Evolutionary conservation across 2,329 filamentous ascomycete genomes (phyloP).

Genomic region (Scopulariopsis brevicaulis): DNA sequence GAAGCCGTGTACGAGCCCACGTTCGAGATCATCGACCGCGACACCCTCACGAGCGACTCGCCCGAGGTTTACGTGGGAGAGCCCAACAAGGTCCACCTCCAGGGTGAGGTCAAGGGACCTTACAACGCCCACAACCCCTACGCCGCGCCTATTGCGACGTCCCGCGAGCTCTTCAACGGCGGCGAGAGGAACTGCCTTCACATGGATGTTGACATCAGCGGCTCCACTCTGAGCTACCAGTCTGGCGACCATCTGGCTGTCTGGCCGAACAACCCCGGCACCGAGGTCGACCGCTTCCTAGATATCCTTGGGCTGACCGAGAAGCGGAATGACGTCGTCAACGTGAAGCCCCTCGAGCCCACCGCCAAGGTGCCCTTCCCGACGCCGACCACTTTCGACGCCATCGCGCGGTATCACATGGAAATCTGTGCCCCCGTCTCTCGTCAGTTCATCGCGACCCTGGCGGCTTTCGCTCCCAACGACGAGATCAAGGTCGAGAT

Average conservation of each 20-base stretch:
- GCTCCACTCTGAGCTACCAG: slow-evolving; percentile 83
- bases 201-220: slow-evolving; percentile 85
- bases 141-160: slow-evolving; percentile 86
- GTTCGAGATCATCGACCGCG: slow-evolving; percentile 70
- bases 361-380: slow-evolving; percentile 98
- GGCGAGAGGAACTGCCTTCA: slow-evolving; percentile 93
- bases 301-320: slow-evolving; percentile 61
- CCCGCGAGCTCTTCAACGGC: slow-evolving; percentile 79
- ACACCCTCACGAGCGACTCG: slow-evolving; percentile 62
- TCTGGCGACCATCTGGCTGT: slow-evolving; percentile 96
- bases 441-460: slow-evolving; percentile 80
- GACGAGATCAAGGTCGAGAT: slow-evolving; percentile 81
- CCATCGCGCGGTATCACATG: slow-evolving; percentile 87
- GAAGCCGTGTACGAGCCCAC: slow-evolving; percentile 93
- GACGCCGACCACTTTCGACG: slow-evolving; percentile 91
- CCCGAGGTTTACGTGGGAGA: slow-evolving; percentile 87
- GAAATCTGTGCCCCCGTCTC: slow-evolving; percentile 94
- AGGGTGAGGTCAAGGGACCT: slow-evolving; percentile 72
- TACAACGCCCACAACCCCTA: slow-evolving; percentile 96
- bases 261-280: slow-evolving; percentile 92
- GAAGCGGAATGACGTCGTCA: slow-evolving; percentile 74
- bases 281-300: slow-evolving; percentile 84
- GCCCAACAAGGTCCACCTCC: slow-evolving; percentile 90
- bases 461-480: slow-evolving; percentile 81
- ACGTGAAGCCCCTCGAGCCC: slow-evolving; percentile 82